A percentile compares a stretch with the other conserved stretches of the same genome.
These are phyloP conservation scores for Phytophthora foliorum DNA, from an alignment of 352 stramenopile genomes.

Conservation along the genomic window DNA sequence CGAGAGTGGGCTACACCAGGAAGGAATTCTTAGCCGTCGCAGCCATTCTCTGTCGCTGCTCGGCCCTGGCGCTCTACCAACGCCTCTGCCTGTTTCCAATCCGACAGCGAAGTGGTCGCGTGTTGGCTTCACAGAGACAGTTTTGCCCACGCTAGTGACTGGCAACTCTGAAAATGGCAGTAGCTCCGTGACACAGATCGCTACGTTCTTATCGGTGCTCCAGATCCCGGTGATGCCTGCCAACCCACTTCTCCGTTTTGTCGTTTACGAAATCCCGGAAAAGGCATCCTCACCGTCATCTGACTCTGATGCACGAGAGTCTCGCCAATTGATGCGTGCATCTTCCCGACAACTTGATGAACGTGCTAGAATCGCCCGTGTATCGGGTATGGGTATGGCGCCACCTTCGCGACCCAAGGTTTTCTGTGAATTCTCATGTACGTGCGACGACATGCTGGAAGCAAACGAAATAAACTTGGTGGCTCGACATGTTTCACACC, in stretches of 20 bases:
- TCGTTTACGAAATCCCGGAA: constrained; percentile 86
- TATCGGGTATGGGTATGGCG: constrained; percentile 69
- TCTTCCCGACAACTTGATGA: constrained; percentile 68
- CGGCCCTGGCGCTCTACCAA: constrained; percentile 26
- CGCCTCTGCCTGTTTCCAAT: constrained; percentile 41
- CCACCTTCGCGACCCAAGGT: constrained; percentile 70
- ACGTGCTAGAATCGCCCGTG: constrained; percentile 56
- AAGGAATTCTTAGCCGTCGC: constrained; percentile 65
- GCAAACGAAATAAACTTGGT: constrained; percentile 69
- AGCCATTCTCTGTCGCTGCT: constrained; percentile 62
- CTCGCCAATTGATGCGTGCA: constrained; percentile 44
- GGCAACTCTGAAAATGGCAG: constrained; percentile 34
- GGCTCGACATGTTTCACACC: constrained; percentile 65
- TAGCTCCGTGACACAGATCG: constrained; percentile 55
- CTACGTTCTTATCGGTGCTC: constrained; percentile 82
- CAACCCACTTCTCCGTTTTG: constrained; percentile 79
- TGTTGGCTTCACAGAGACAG: constrained; percentile 82
- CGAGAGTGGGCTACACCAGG: constrained; percentile 72
- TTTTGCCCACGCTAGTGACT: constrained; percentile 69
- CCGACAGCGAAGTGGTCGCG: constrained; percentile 65
- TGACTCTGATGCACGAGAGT: constrained; percentile 32
- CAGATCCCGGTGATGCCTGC: constrained; percentile 76
- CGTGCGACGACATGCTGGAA: constrained; percentile 61
- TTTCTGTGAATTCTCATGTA: constrained; percentile 86
- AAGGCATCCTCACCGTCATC: constrained; percentile 35